Evolutionary conservation across 1,139 yeast genomes (phyloP).

Genomic region (Taiozyma onychis): DNA sequence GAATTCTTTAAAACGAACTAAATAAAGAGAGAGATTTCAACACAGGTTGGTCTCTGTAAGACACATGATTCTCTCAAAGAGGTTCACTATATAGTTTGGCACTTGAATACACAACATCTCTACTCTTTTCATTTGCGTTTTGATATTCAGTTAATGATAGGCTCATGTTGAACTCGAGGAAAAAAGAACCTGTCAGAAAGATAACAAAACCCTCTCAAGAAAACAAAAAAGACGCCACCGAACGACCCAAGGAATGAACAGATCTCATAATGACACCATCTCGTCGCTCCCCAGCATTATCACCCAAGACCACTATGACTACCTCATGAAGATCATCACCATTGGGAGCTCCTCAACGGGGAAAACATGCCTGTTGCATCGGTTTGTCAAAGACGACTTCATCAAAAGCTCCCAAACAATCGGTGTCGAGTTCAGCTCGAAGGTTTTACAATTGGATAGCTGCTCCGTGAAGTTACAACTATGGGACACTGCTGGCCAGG

Average conservation of each 20-base stretch:
- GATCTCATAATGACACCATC: background rate
- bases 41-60: too few species aligned
- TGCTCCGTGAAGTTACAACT: conserved; percentile 32
- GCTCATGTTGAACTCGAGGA: too few species aligned
- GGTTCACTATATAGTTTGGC: too few species aligned
- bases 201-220: background rate
- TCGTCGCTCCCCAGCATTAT: background rate
- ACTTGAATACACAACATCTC: too few species aligned
- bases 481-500: conserved; percentile 88
- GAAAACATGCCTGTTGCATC: background rate
- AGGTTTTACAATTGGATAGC: conserved; percentile 32
- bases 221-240: background rate
- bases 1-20: too few species aligned
- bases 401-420: conserved; percentile 33
- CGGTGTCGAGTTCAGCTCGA: conserved; percentile 46
- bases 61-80: too few species aligned
- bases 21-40: too few species aligned
- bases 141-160: too few species aligned
- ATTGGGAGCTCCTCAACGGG: background rate
- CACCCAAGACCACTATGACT: background rate
- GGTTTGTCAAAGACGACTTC: background rate
- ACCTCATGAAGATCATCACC: background rate
- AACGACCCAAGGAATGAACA: background rate
- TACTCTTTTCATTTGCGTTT: too few species aligned
- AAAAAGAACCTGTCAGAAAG: background rate